Base-by-base conservation (phyloP, 148 eudicot genomes). In the Rhododendron williamsianum region DNA sequence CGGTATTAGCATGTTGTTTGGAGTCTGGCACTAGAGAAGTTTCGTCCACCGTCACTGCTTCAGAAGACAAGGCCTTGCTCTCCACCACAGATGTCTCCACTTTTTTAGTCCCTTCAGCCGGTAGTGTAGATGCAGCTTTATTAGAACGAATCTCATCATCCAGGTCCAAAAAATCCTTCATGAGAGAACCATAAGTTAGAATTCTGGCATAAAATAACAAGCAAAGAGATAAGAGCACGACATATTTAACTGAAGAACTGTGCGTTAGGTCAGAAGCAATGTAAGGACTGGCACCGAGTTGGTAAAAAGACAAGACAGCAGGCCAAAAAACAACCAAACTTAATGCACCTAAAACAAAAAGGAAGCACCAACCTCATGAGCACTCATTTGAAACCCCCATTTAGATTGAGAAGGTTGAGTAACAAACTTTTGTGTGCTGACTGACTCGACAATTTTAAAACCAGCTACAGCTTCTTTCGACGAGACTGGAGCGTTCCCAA, bases 361-460 rank as follows among this genome's bases (percentile, higher is more conserved):
- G 33, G 48, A 65, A 48, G 35, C 23, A 84, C 88, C 38, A 77
- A 96, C 98, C 98, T 96, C 98, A 78, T 88, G 90, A 15, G 98
- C 98, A 89, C 94, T 92, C 96, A 94, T 94, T 92, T 89, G 93
- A 87, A 96, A 96, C 27, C 89, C 95, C 80, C 91, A 87, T 82
- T 89, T 92, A 87, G 89, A 94, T 46, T 88, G 91, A 63, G 89
- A 87, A 81, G 85, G 86, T 81, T 87, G 89, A 87, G 86, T 56
- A 78, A 83, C 82, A 77, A 86, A 77, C 85, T 67, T 67, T 67
- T 81, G 79, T 27, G 86, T 72, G 67, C 73, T 79, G 71, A 35
- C 49, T 82, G 87, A 82, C 52, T 87, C 93, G 6, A 78, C n/a
- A 69, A 81, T 51, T 72, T 84, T 87, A 82, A 21, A 81, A 81